Evolutionary conservation across 345 rosid genomes (phyloP).

Genomic region (Nephelium lappaceum): DNA sequence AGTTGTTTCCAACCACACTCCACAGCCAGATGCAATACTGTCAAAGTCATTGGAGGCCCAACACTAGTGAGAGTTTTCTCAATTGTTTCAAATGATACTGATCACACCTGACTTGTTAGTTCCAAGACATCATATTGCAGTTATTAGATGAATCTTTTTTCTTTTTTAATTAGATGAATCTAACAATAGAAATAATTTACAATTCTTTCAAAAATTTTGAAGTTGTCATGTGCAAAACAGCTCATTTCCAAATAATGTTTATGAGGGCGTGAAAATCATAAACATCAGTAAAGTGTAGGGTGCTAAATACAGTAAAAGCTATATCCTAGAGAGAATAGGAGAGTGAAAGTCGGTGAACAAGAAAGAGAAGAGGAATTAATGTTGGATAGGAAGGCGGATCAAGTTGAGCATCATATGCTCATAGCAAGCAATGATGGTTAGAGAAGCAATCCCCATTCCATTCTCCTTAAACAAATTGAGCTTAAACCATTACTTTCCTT

Average conservation of each 20-base stretch:
- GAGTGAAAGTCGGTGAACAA: conserved; percentile 8
- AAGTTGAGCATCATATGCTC: conserved; percentile 7
- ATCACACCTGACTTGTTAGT: too few relatives aligned
- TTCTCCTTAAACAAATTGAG: background rate
- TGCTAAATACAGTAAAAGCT: conserved; percentile 2
- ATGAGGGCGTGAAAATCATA: background rate
- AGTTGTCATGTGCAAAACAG: background rate
- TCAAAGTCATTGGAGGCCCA: too few relatives aligned
- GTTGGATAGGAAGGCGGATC: conserved; percentile 8
- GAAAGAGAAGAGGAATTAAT: background rate
- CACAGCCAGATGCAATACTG: too few relatives aligned
- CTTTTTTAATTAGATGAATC: too few relatives aligned
- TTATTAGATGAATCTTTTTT: too few relatives aligned
- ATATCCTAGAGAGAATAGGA: background rate
- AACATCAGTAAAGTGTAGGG: background rate
- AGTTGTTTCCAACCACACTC: too few relatives aligned
- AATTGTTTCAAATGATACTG: too few relatives aligned
- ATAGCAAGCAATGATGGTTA: background rate
- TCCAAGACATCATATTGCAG: too few relatives aligned
- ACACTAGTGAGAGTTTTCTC: too few relatives aligned
- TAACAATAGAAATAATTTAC: too few relatives aligned
- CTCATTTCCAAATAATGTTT: background rate
- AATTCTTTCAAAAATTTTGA: too few relatives aligned
- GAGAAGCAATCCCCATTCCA: conserved; percentile 13
- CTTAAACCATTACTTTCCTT: conserved; percentile 1